These are phyloP conservation scores for Pichia heedii DNA, from an alignment of 805 yeast genomes.

Conservation along the genomic window DNA sequence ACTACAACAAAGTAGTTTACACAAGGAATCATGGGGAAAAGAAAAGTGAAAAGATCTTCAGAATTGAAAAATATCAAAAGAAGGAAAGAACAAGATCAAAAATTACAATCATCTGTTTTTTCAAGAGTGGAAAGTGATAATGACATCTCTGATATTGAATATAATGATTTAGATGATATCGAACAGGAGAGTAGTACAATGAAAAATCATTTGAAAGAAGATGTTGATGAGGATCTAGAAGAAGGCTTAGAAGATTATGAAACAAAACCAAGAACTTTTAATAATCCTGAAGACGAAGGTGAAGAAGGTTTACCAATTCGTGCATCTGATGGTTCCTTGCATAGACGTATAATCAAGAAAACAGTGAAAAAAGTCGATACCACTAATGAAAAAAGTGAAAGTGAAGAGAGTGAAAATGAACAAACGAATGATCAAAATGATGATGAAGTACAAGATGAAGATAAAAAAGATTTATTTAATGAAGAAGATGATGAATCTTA, in stretches of 20 bases:
- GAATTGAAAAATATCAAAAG: conserved; percentile 28
- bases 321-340: conserved; percentile 59
- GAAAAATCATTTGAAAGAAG: background rate
- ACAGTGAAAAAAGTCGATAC: conserved; percentile 27
- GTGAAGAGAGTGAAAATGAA: conserved; percentile 30
- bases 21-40: conserved; percentile 27
- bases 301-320: conserved; percentile 78
- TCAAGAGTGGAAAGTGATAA: conserved; percentile 12
- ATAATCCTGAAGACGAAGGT: conserved; percentile 31
- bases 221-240: conserved; percentile 14
- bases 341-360: conserved; percentile 43
- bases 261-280: conserved; percentile 50
- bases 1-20: no score
- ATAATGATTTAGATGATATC: conserved; percentile 13
- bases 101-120: conserved; percentile 12
- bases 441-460: conserved; percentile 34
- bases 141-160: conserved; percentile 15
- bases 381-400: conserved; percentile 56
- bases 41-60: conserved; percentile 28
- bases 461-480: conserved; percentile 49
- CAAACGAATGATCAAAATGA: conserved; percentile 22
- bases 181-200: background rate
- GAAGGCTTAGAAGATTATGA: conserved; percentile 78
- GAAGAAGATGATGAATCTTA: conserved; percentile 31
- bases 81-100: conserved; percentile 36